These are phyloP conservation scores for Coleophoma eucalyptorum DNA, from an alignment of 2,329 filamentous ascomycete genomes.

Conservation along the genomic window DNA sequence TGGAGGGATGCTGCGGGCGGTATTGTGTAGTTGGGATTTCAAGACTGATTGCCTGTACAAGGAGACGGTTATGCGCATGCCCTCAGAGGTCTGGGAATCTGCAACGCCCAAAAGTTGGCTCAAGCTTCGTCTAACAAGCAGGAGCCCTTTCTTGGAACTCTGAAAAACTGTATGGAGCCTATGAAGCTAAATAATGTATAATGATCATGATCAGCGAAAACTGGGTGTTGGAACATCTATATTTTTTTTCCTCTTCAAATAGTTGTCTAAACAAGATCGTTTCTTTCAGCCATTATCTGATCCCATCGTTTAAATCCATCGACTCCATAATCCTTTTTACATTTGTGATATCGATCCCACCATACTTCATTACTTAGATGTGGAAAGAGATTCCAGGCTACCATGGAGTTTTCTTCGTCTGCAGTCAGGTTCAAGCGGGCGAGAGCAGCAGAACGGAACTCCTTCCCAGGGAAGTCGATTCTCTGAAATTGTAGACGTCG, in stretches of 20 bases:
- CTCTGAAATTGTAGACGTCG: not conserved
- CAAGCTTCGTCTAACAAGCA: slow-evolving; percentile 13
- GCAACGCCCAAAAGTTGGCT: slow-evolving; percentile 17
- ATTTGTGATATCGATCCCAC: not conserved
- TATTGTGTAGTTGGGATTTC: slow-evolving; percentile 21
- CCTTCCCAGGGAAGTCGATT: not conserved
- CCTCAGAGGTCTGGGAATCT: slow-evolving; percentile 11
- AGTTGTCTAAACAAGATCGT: not conserved
- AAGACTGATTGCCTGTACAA: slow-evolving; percentile 19
- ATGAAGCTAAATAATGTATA: too few species aligned
- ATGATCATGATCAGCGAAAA: too few species aligned
- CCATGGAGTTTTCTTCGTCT: not conserved
- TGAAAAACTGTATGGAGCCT: too few species aligned
- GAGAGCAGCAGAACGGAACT: not conserved
- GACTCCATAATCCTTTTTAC: not conserved
- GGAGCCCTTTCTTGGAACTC: not conserved
- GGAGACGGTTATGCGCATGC: slow-evolving; percentile 18
- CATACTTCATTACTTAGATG: not conserved
- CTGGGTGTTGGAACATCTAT: not conserved
- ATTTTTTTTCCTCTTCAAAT: not conserved
- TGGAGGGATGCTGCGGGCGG: slow-evolving; percentile 24
- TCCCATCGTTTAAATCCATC: not conserved
- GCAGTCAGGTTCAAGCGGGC: not conserved
- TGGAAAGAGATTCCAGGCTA: not conserved
- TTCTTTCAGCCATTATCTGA: not conserved